Evolutionary conservation across 2,329 filamentous ascomycete species (phyloP).

Genomic region (Sporothrix variecibatus): DNA sequence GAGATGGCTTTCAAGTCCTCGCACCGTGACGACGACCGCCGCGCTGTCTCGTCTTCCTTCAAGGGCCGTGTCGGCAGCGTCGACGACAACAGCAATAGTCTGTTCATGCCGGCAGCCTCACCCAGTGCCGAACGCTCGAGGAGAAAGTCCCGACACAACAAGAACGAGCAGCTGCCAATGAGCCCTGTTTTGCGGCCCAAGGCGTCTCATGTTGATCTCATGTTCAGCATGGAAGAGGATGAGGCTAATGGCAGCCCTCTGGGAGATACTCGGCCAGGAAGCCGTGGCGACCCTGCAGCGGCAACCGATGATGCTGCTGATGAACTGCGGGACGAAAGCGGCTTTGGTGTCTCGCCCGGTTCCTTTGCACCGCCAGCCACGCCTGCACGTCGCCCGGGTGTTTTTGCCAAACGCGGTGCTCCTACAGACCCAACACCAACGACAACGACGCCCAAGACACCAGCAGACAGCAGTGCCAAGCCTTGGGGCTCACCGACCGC

Average conservation of each 20-base stretch:
- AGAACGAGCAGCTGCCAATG: constrained; percentile 53
- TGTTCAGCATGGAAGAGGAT: constrained; percentile 94
- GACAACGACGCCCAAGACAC: not conserved
- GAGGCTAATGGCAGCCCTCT: constrained; percentile 40
- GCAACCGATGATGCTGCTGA: not conserved
- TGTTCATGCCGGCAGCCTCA: constrained; percentile 39
- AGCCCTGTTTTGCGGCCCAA: constrained; percentile 70
- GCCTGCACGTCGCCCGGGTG: not conserved
- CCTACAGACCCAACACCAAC: not conserved
- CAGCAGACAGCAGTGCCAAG: constrained; percentile 30
- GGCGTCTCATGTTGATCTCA: constrained; percentile 72
- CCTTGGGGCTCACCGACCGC: constrained; percentile 57
- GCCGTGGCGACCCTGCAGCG: not conserved
- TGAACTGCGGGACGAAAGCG: not conserved
- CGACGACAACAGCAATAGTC: constrained; percentile 54
- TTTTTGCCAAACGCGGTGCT: not conserved
- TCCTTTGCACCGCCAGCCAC: not conserved
- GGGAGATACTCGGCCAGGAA: not conserved
- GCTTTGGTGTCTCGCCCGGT: not conserved
- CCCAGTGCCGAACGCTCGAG: constrained; percentile 49
- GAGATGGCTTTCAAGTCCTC: constrained; percentile 70
- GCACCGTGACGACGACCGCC: constrained; percentile 66
- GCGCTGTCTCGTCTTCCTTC: constrained; percentile 57
- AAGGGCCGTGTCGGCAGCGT: constrained; percentile 62
- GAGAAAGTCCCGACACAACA: constrained; percentile 48